These are phyloP conservation scores for Urtica urens DNA, from an alignment of 306 rosid species.

Conservation along the genomic window DNA sequence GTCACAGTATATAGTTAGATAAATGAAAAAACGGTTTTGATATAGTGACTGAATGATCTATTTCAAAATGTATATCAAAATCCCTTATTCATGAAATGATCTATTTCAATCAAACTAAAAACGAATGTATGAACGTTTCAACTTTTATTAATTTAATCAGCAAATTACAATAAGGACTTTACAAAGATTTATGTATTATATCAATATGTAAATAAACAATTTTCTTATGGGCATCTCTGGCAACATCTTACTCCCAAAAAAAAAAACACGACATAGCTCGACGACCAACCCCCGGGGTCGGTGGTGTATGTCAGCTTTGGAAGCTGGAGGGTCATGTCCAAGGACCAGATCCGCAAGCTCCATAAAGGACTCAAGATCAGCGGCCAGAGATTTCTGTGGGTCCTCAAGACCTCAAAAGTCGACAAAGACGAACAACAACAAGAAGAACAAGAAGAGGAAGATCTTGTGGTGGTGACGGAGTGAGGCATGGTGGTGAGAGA, in stretches of 20 bases:
- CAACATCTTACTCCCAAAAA: neutral
- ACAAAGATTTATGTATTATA: too few relatives aligned
- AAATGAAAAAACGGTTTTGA: too few relatives aligned
- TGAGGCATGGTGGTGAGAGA: neutral
- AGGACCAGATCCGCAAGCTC: slow-evolving; percentile 17
- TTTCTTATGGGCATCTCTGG: too few relatives aligned
- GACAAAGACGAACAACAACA: neutral
- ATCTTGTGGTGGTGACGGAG: neutral
- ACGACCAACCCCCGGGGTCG: slow-evolving; percentile 14
- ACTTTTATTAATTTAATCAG: too few relatives aligned
- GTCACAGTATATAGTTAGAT: too few relatives aligned
- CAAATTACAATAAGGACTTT: too few relatives aligned
- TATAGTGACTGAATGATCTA: too few relatives aligned
- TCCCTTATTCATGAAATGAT: too few relatives aligned
- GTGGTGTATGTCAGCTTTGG: slow-evolving; percentile 25
- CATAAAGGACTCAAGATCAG: slow-evolving; percentile 17
- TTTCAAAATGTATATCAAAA: too few relatives aligned
- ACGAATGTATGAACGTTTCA: too few relatives aligned
- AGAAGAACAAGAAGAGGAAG: neutral
- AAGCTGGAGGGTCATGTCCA: slow-evolving; percentile 22
- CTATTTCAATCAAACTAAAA: too few relatives aligned
- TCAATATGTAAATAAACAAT: too few relatives aligned
- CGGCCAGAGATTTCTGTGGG: slow-evolving; percentile 19
- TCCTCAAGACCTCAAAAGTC: slow-evolving; percentile 20
- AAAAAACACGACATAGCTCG: slow-evolving; percentile 11